Base-by-base conservation (phyloP, 176 grass and related monocot genomes). In the Cenchrus purpureus region DNA sequence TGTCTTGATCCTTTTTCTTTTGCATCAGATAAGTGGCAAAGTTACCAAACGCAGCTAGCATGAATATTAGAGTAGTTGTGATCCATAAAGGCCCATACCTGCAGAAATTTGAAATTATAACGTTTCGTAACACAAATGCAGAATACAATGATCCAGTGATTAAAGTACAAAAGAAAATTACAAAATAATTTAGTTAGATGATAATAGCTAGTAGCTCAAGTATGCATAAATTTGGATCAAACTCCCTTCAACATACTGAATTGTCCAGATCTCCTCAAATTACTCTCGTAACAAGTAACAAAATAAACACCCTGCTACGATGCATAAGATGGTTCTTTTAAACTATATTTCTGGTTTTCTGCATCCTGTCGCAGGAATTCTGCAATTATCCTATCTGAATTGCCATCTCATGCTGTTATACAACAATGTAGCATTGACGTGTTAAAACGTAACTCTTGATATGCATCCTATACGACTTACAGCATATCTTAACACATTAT, bases 51-150 rank as follows among this genome's bases (percentile, higher is more conserved):
- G 87, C 86, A 77, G 91, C 89, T 49, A 99, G 91, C 90, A 92
- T 76, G 73, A 99, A 95, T 58, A 96, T 87, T 88, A 99, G 78
- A 73, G 97, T 96, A 84, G 93, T 88, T 29, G 97, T 85, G 65
- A 96, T 99, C 97, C 97, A 99, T 81, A 96, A 81, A 14, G 88
- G 93, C 43, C 97, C 93, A 79, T 99, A 99, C 78, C 91, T 99
- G 82, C 20, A 29, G 43, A 83, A 68, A 63, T 81, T 68, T 67
- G 45, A 52, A 52, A 13, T 52, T 52, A 52, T 12, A 4, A 86
- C 50, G 12, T 55, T 73, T 85, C 12, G 50, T 72, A 40, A 85
- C 60, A 72, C 34, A 75, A 73, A 67, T n/a, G 58, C 29, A 4
- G 56, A 53, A 37, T 72, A 12, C 58, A 44, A 25, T 34, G 29